Conservation (phyloP, 176 grass and related monocot genomes). For the Rhynchospora tenuis region DNA sequence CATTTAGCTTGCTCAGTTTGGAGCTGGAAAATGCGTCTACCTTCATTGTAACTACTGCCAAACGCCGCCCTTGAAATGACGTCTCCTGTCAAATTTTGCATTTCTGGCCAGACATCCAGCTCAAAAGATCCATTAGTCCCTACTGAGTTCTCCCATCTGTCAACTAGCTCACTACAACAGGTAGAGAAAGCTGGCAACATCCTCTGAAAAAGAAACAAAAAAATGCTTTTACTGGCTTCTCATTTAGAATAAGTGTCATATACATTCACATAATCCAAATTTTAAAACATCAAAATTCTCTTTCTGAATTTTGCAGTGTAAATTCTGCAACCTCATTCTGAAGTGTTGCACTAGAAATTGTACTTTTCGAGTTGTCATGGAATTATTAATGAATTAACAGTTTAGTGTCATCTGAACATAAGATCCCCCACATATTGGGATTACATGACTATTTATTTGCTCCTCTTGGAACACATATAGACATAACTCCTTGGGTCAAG, state of each 20-base stretch:
- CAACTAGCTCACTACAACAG: conserved; percentile 43
- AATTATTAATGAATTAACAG: neutral
- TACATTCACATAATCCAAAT: neutral
- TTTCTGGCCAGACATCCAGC: conserved; percentile 38
- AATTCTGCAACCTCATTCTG: neutral
- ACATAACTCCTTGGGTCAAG: too few species aligned
- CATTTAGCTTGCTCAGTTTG: conserved; percentile 29
- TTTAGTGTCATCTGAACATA: too few species aligned
- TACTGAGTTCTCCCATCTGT: conserved; percentile 36
- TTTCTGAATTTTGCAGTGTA: neutral
- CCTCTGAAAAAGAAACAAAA: conserved; percentile 16
- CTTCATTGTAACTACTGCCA: conserved; percentile 58
- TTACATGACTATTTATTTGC: too few species aligned
- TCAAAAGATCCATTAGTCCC: conserved; percentile 25
- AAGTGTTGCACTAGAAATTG: neutral
- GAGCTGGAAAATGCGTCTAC: conserved; percentile 53
- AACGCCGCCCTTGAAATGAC: conserved; percentile 68
- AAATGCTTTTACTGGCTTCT: neutral
- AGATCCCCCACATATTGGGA: too few species aligned
- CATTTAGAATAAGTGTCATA: neutral
- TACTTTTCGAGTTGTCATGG: neutral
- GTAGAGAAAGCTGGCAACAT: conserved; percentile 56
- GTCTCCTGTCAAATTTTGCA: conserved; percentile 55
- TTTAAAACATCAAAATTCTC: neutral
- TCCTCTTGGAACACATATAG: too few species aligned